Evolutionary conservation across 2,329 filamentous ascomycete species (phyloP).

Genomic region (Cercospora sp.): DNA sequence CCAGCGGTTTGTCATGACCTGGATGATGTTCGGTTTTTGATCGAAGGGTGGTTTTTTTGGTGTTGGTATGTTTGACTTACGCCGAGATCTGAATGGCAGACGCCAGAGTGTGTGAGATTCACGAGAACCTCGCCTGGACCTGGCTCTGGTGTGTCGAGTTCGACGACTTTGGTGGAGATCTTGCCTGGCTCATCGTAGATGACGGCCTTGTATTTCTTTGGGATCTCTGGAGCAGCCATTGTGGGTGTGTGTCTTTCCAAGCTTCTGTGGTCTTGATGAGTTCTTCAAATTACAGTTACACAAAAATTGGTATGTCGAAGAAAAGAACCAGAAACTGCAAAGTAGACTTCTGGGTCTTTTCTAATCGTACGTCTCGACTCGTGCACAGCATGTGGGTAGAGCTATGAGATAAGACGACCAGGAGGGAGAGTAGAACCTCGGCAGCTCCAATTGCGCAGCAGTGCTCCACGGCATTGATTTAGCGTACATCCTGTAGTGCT

Average conservation of each 20-base stretch:
- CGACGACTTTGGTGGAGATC: slow-evolving; percentile 64
- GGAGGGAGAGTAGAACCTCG: neutral
- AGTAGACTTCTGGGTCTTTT: neutral
- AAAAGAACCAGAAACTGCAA: neutral
- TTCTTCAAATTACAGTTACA: neutral
- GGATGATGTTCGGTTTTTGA: neutral
- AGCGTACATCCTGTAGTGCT: neutral
- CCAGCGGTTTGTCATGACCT: slow-evolving; percentile 46
- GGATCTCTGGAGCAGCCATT: slow-evolving; percentile 36
- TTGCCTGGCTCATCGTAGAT: slow-evolving; percentile 66
- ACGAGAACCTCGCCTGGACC: slow-evolving; percentile 53
- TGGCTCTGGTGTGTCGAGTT: slow-evolving; percentile 65
- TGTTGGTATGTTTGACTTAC: slow-evolving; percentile 20
- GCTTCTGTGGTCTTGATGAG: neutral
- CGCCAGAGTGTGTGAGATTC: slow-evolving; percentile 58
- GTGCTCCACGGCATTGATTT: neutral
- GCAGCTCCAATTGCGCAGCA: neutral
- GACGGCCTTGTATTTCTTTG: slow-evolving; percentile 62
- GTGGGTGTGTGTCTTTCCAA: neutral
- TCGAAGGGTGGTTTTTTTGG: no score
- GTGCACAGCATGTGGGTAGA: neutral
- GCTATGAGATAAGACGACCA: neutral
- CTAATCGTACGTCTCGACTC: neutral
- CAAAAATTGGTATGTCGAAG: neutral
- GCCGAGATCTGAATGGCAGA: slow-evolving; percentile 64